These are phyloP conservation scores for Tulasnella sp. DNA, from an alignment of 768 basidiomycete genomes.

Conservation along the genomic window DNA sequence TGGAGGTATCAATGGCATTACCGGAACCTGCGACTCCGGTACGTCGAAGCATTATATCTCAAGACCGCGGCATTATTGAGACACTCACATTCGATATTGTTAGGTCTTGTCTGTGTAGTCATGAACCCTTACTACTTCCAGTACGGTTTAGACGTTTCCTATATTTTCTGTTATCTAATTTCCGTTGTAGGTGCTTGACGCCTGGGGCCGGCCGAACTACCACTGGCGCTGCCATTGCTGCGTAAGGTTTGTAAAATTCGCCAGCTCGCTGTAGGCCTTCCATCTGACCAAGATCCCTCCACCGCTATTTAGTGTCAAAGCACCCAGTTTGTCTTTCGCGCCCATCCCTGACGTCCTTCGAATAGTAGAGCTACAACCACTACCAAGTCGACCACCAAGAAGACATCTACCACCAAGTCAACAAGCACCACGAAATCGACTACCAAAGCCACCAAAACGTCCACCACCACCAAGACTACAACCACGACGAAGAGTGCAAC, in stretches of 20 bases:
- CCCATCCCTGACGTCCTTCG: not conserved
- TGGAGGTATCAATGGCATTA: not conserved
- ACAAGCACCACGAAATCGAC: not conserved
- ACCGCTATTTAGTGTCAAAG: too few relatives aligned
- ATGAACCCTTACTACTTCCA: not conserved
- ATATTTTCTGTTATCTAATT: not conserved
- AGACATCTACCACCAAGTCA: not conserved
- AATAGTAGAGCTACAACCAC: not conserved
- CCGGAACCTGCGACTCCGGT: not conserved
- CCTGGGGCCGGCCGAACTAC: not conserved
- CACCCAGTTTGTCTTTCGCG: not conserved
- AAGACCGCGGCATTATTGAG: not conserved
- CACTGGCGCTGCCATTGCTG: not conserved
- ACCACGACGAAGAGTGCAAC: conserved; percentile 10
- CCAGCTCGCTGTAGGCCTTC: not conserved
- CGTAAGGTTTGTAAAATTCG: not conserved
- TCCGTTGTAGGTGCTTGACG: not conserved
- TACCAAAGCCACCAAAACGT: not conserved
- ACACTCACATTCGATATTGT: not conserved
- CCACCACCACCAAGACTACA: conserved; percentile 16
- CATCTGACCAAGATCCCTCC: too few relatives aligned
- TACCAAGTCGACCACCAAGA: conserved; percentile 1
- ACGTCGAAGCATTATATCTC: not conserved
- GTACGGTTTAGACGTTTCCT: not conserved
- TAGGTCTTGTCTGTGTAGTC: not conserved